These are phyloP conservation scores for Eremothecium sinecaudum DNA, from an alignment of 1,139 yeast genomes.

Conservation along the genomic window DNA sequence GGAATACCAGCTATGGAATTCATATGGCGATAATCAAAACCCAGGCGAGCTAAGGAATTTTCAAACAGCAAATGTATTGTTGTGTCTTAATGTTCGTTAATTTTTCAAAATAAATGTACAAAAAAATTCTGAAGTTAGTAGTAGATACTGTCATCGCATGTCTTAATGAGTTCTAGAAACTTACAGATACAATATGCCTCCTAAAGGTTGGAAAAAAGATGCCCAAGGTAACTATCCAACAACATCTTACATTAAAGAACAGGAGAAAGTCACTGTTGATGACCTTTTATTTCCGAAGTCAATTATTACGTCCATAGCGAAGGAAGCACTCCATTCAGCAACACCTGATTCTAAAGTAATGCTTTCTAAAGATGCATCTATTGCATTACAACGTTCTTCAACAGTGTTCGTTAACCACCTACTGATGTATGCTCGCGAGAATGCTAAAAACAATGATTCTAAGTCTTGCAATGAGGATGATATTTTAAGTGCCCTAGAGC, in stretches of 20 bases:
- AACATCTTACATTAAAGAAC: slow-evolving; percentile 36
- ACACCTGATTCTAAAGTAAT: slow-evolving; percentile 23
- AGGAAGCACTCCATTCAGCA: slow-evolving; percentile 34
- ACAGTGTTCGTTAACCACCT: slow-evolving; percentile 65
- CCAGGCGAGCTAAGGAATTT: no score
- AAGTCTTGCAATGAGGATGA: slow-evolving; percentile 62
- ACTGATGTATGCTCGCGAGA: slow-evolving; percentile 51
- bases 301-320: slow-evolving; percentile 52
- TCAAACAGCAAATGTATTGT: no score
- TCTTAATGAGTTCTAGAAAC: no score
- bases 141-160: no score
- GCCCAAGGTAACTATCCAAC: slow-evolving; percentile 56
- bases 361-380: slow-evolving; percentile 55
- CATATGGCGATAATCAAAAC: no score
- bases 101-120: no score
- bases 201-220: slow-evolving; percentile 75
- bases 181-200: slow-evolving; percentile 66
- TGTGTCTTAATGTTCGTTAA: no score
- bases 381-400: slow-evolving; percentile 61
- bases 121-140: no score
- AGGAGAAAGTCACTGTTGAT: slow-evolving; percentile 54
- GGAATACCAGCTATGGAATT: no score
- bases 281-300: slow-evolving; percentile 61
- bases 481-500: slow-evolving; percentile 48
- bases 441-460: slow-evolving; percentile 44